phyloP scores from a whole-genome alignment of 306 rosid species.

The Pyrus communis region DNA sequence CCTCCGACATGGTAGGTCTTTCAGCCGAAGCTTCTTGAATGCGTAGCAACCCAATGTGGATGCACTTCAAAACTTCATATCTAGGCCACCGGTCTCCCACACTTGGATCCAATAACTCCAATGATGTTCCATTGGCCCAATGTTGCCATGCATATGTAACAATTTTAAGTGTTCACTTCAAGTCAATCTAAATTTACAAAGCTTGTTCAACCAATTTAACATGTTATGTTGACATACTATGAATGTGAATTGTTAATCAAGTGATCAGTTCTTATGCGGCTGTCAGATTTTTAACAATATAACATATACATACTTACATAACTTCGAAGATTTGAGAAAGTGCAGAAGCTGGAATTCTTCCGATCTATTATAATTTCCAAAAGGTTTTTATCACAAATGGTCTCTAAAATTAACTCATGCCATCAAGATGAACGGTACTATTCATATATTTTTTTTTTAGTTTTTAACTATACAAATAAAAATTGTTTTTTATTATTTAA shows the following conservation, averaged over 20 bases:
- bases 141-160: conserved; percentile 25
- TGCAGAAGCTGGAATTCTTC: conserved; percentile 11
- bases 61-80: conserved; percentile 26
- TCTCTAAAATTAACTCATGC: rapidly evolving
- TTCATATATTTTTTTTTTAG: too few species aligned
- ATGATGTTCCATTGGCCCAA: conserved; percentile 20
- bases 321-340: conserved; percentile 16
- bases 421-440: too few species aligned
- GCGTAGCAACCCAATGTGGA: conserved; percentile 23
- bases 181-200: not conserved
- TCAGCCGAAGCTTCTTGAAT: conserved; percentile 29
- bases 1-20: conserved; percentile 25
- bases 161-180: not conserved
- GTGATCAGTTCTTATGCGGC: too few species aligned
- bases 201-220: not conserved
- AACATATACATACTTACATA: conserved; percentile 3
- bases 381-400: too few species aligned
- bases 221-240: not conserved
- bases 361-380: conserved; percentile 17
- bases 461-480: too few species aligned
- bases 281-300: too few species aligned
- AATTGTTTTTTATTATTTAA: too few species aligned
- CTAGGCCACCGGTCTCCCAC: conserved; percentile 20
- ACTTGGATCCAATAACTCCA: conserved; percentile 18
- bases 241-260: not conserved